Percentiles rank a stretch among this genome's conserved stretches.
These are phyloP conservation scores for Colletotrichum gigasporum DNA, from an alignment of 2,329 filamentous ascomycete genomes.

Conservation along the genomic window DNA sequence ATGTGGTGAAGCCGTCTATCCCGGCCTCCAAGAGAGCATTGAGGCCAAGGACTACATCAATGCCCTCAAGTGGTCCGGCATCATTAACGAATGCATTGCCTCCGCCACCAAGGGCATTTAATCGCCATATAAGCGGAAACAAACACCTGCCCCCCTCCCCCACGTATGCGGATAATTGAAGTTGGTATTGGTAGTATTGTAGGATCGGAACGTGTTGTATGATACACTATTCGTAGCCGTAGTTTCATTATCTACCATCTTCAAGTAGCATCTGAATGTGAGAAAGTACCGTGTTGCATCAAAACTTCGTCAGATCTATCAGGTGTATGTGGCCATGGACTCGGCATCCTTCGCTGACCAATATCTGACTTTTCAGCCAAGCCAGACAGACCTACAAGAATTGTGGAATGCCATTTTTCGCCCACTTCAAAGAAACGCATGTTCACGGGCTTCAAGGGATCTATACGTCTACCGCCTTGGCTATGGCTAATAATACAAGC, in stretches of 20 bases:
- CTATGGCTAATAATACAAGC: slow-evolving; percentile 26
- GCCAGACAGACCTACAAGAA: no score
- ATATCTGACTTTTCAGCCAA: no score
- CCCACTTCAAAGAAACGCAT: no score
- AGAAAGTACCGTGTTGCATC: no score
- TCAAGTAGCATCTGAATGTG: no score
- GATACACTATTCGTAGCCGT: no score
- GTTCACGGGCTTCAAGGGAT: background rate
- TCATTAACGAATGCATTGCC: slow-evolving; percentile 62
- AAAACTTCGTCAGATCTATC: no score
- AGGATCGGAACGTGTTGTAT: background rate
- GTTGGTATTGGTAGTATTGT: background rate
- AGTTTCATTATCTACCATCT: no score
- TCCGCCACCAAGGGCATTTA: slow-evolving; percentile 51
- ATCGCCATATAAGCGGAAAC: fast-evolving
- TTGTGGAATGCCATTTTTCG: no score
- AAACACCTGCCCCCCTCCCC: no score
- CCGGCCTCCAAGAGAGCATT: slow-evolving; percentile 70
- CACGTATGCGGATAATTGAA: background rate
- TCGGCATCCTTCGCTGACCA: no score
- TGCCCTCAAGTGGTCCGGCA: slow-evolving; percentile 66
- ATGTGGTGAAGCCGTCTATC: slow-evolving; percentile 62
- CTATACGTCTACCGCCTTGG: slow-evolving; percentile 29
- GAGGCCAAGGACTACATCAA: slow-evolving; percentile 67
- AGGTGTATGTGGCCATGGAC: no score